These are phyloP conservation scores for Myxozyma monticola DNA, from an alignment of 805 yeast genomes.

Conservation along the genomic window DNA sequence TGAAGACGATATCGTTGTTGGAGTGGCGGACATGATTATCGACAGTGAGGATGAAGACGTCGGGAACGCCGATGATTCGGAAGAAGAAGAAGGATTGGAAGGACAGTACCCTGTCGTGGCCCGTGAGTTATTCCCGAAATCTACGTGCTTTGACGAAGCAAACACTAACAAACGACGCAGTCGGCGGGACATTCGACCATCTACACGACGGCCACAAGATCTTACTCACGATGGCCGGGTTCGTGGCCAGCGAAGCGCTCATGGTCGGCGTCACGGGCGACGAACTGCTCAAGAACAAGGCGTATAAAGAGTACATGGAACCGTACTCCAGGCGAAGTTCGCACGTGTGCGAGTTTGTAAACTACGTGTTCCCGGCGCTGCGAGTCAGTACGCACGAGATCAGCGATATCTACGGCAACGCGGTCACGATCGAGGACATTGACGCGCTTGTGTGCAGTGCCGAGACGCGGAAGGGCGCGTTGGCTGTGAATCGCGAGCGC, in stretches of 20 bases:
- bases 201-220: slow-evolving; percentile 94
- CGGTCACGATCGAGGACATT: slow-evolving; percentile 70
- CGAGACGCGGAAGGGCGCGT: slow-evolving; percentile 79
- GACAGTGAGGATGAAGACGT: slow-evolving; percentile 19
- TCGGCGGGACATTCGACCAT: slow-evolving; percentile 98
- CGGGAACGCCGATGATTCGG: slow-evolving; percentile 9
- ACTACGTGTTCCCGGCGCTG: slow-evolving; percentile 49
- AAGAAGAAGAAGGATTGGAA: slow-evolving; percentile 23
- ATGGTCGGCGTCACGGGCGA: slow-evolving; percentile 86
- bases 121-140: slow-evolving; percentile 4
- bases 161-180: slow-evolving; percentile 42
- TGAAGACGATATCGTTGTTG: slow-evolving; percentile 4
- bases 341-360: slow-evolving; percentile 52
- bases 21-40: slow-evolving; percentile 17
- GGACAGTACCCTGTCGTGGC: slow-evolving; percentile 30
- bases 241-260: slow-evolving; percentile 53
- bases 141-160: background rate
- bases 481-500: slow-evolving; percentile 66
- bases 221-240: slow-evolving; percentile 69
- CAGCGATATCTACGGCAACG: slow-evolving; percentile 91
- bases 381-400: slow-evolving; percentile 59
- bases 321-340: slow-evolving; percentile 52
- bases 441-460: slow-evolving; percentile 78
- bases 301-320: slow-evolving; percentile 66
- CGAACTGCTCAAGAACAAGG: slow-evolving; percentile 69